Evolutionary conservation across 169 alveolate genomes (phyloP).

Genomic region (Blepharisma undulans): DNA sequence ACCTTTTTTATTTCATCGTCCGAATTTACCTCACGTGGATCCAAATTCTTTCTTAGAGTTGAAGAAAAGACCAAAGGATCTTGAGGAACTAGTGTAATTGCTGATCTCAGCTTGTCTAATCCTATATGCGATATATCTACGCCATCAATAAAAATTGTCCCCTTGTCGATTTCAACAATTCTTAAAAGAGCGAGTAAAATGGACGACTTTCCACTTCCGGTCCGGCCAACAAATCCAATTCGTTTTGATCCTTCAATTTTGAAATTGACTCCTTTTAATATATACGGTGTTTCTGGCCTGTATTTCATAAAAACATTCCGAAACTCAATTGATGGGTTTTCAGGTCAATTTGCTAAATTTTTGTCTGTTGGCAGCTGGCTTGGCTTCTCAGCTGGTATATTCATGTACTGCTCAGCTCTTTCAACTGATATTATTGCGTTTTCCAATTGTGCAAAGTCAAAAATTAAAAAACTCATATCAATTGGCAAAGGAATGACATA

Average conservation of each 20-base stretch:
- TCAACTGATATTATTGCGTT: slow-evolving; percentile 25
- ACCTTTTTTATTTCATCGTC: slow-evolving; percentile 48
- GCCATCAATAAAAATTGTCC: slow-evolving; percentile 80
- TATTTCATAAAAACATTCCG: slow-evolving; percentile 65
- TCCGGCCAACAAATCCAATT: slow-evolving; percentile 86
- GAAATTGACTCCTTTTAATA: slow-evolving; percentile 64
- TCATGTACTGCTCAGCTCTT: background rate
- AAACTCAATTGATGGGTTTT: slow-evolving; percentile 67
- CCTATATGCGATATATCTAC: slow-evolving; percentile 51
- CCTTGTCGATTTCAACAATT: slow-evolving; percentile 75
- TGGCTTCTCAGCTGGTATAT: background rate
- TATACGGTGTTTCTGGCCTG: slow-evolving; percentile 77
- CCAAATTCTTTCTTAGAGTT: slow-evolving; percentile 76
- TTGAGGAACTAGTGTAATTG: slow-evolving; percentile 85
- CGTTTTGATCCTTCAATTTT: slow-evolving; percentile 61
- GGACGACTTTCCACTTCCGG: slow-evolving; percentile 89
- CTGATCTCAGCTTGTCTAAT: slow-evolving; percentile 36
- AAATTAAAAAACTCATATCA: background rate
- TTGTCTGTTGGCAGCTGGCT: slow-evolving; percentile 72
- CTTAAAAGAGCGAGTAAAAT: slow-evolving; percentile 63
- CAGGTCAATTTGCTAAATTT: slow-evolving; percentile 65
- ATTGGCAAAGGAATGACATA: background rate
- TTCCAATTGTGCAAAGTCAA: background rate
- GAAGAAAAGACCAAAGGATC: slow-evolving; percentile 83
- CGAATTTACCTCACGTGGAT: slow-evolving; percentile 65